Evolutionary conservation across 2,329 filamentous ascomycete genomes (phyloP).

Genomic region (Podosphaera aphanis): DNA sequence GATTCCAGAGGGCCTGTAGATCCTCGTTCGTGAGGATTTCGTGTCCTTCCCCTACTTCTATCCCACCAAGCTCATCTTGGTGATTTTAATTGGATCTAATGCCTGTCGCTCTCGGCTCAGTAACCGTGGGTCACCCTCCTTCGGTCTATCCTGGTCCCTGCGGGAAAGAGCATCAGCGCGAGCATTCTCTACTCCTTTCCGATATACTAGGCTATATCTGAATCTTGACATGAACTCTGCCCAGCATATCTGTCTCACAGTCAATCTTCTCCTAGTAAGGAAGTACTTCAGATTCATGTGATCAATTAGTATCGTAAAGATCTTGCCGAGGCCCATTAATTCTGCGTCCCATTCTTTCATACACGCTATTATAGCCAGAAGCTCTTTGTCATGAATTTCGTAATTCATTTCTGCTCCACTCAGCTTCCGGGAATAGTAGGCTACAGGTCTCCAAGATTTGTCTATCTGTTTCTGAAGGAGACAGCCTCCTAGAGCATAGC

Average conservation of each 20-base stretch:
- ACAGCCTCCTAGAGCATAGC: no score
- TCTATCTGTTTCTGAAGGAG: background rate
- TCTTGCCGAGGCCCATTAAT: background rate
- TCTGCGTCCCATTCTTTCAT: background rate
- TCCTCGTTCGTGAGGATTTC: no score
- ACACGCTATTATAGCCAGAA: no score
- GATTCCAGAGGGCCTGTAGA: no score
- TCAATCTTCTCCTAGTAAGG: background rate
- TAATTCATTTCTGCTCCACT: no score
- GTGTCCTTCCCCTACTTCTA: no score
- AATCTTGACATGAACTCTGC: background rate
- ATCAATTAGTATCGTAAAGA: background rate
- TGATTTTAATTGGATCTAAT: background rate
- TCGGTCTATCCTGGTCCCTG: conserved; percentile 1
- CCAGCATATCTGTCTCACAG: background rate
- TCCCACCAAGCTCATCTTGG: background rate
- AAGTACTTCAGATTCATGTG: conserved; percentile 1
- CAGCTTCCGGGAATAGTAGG: background rate
- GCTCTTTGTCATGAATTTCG: no score
- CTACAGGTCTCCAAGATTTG: background rate
- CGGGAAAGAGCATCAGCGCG: background rate
- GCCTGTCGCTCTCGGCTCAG: background rate
- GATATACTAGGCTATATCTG: background rate
- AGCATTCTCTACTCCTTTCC: conserved; percentile 1
- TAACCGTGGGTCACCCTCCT: background rate